Conservation (phyloP, 2,329 filamentous ascomycete species). For the Chaetoscypha palmicola region DNA sequence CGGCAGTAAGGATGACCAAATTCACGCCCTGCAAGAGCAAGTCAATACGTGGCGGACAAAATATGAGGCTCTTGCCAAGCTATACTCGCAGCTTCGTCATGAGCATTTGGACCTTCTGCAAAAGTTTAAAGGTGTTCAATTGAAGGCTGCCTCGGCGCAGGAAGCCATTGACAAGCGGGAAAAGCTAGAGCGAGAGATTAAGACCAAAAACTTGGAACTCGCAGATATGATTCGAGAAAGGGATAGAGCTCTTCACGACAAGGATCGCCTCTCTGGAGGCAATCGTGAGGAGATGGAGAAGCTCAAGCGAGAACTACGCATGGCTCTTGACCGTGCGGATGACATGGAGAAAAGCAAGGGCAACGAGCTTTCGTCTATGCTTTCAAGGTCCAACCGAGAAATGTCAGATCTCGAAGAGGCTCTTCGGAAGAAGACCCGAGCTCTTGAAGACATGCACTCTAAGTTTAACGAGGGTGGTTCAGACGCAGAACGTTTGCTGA, state of each 20-base stretch:
- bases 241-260: constrained; percentile 87
- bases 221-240: constrained; percentile 98
- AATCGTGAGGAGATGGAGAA: constrained; percentile 94
- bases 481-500: constrained; percentile 77
- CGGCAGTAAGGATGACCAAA: constrained; percentile 87
- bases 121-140: constrained; percentile 91
- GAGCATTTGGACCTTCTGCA: constrained; percentile 93
- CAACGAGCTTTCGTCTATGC: constrained; percentile 87
- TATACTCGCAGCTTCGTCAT: constrained; percentile 91
- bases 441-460: constrained; percentile 74
- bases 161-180: constrained; percentile 93
- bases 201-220: constrained; percentile 98
- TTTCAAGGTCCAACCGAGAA: constrained; percentile 93
- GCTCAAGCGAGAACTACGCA: constrained; percentile 83
- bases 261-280: constrained; percentile 76
- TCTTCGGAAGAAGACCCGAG: constrained; percentile 76
- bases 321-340: constrained; percentile 86
- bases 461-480: constrained; percentile 74
- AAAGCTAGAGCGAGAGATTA: constrained; percentile 93
- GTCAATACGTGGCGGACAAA: constrained; percentile 97
- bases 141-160: constrained; percentile 94
- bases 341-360: constrained; percentile 90
- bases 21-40: constrained; percentile 87
- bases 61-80: constrained; percentile 91
- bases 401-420: constrained; percentile 96